These are phyloP conservation scores for Lagerstroemia speciosa DNA, from an alignment of 345 rosid genomes.

Conservation along the genomic window DNA sequence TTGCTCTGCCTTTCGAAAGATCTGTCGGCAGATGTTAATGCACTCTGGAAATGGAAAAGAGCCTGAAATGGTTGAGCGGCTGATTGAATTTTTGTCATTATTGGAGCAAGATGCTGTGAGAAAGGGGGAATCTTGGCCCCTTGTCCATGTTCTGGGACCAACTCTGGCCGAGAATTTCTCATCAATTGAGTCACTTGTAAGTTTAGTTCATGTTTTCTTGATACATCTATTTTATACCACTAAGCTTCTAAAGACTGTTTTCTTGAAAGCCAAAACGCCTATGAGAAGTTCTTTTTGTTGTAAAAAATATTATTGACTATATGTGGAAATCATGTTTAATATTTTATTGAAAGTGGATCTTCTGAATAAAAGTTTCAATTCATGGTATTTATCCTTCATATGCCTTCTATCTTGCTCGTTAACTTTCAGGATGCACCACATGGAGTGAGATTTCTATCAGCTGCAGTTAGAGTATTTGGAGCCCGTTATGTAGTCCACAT, in stretches of 20 bases:
- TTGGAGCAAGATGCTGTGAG: constrained; percentile 35
- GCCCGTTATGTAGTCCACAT: constrained; percentile 44
- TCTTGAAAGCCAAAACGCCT: neutral
- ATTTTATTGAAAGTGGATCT: neutral
- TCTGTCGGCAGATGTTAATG: constrained; percentile 40
- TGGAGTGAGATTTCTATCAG: constrained; percentile 64
- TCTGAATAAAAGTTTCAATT: neutral
- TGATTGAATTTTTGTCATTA: constrained; percentile 51
- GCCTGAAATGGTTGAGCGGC: constrained; percentile 28
- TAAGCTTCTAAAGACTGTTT: neutral
- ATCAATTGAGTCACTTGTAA: constrained; percentile 65
- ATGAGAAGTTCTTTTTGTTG: neutral
- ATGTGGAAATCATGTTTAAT: neutral
- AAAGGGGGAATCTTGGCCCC: constrained; percentile 71
- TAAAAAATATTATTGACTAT: neutral
- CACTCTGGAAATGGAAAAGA: constrained; percentile 30
- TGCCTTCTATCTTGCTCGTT: constrained; percentile 11
- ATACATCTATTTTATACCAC: neutral
- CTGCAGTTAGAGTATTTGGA: constrained; percentile 70
- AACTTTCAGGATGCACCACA: constrained; percentile 50
- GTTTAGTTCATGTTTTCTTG: constrained; percentile 23
- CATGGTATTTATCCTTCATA: constrained; percentile 9
- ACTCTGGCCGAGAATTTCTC: constrained; percentile 55
- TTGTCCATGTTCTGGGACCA: constrained; percentile 62
- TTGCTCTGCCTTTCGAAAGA: constrained; percentile 46